phyloP scores from a whole-genome alignment of 108 stramenopile species.

The Conticribra guillardii region DNA sequence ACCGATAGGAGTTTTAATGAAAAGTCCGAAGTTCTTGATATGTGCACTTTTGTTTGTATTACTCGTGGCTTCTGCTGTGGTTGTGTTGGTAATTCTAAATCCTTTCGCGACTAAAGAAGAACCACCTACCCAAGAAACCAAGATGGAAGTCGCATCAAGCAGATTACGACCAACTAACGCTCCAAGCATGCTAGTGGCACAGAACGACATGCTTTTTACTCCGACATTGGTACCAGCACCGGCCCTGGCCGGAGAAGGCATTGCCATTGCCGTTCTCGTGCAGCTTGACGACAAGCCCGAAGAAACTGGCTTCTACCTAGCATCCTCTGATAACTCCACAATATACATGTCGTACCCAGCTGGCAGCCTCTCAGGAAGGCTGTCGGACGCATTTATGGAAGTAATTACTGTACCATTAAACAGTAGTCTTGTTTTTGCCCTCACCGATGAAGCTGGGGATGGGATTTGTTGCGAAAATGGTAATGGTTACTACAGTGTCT shows the following conservation, averaged over 20 bases:
- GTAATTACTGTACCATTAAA: conserved; percentile 10
- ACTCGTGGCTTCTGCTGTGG: not conserved
- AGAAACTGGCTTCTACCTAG: conserved; percentile 26
- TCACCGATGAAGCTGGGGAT: conserved; percentile 9
- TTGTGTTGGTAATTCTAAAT: not conserved
- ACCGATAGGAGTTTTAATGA: no score
- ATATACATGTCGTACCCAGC: conserved; percentile 21
- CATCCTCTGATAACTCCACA: conserved; percentile 11
- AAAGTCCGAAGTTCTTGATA: not conserved
- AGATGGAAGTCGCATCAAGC: not conserved
- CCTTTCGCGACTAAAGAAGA: not conserved
- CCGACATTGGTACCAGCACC: conserved; percentile 1
- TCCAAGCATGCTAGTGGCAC: not conserved
- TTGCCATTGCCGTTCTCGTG: conserved; percentile 24
- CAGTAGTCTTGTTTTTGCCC: conserved; percentile 9
- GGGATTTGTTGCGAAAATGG: conserved; percentile 16
- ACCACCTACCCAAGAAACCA: not conserved
- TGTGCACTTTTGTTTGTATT: not conserved
- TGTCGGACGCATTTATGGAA: conserved; percentile 20
- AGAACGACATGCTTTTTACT: not conserved
- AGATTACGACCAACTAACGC: not conserved
- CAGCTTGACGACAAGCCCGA: conserved; percentile 29
- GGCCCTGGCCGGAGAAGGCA: not conserved
- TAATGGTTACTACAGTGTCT: conserved; percentile 27
- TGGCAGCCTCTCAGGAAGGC: conserved; percentile 21